phyloP scores from a whole-genome alignment of 306 rosid species.

The Cicer arietinum region DNA sequence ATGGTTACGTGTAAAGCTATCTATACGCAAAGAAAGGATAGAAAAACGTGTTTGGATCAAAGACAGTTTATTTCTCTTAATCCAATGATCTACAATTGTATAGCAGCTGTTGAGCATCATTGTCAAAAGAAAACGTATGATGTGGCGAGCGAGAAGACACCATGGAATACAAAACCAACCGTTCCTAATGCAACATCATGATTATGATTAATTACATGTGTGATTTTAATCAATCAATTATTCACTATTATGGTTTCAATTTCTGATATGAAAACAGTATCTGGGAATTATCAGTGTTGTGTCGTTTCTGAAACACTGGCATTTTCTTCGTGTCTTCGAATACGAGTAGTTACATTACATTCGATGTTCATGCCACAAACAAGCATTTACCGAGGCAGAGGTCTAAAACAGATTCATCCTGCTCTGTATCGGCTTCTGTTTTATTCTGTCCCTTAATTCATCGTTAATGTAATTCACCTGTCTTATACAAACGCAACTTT shows the following conservation, averaged over 20 bases:
- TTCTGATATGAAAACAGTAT: slow-evolving; percentile 3
- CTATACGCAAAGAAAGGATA: not conserved
- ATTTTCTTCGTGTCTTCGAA: no score
- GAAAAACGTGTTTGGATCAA: not conserved
- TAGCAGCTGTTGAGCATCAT: no score
- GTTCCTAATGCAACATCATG: not conserved
- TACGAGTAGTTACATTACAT: no score
- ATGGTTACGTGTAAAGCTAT: slow-evolving; percentile 45
- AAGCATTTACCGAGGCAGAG: not conserved
- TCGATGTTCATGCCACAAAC: not conserved
- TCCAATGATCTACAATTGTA: no score
- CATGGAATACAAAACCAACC: not conserved
- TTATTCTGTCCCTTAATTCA: not conserved
- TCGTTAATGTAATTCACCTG: no score
- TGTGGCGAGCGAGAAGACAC: slow-evolving; percentile 72
- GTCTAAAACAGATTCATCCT: not conserved
- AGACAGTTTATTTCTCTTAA: no score
- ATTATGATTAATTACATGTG: no score
- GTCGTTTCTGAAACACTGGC: slow-evolving; percentile 6
- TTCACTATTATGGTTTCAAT: not conserved
- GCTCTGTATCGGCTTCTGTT: not conserved
- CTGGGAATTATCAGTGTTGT: slow-evolving; percentile 7
- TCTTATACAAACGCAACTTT: no score
- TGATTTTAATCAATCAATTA: not conserved
- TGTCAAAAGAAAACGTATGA: not conserved